Conservation (phyloP, 495 filamentous ascomycete species). For the Hyaloscypha hepaticicola region DNA sequence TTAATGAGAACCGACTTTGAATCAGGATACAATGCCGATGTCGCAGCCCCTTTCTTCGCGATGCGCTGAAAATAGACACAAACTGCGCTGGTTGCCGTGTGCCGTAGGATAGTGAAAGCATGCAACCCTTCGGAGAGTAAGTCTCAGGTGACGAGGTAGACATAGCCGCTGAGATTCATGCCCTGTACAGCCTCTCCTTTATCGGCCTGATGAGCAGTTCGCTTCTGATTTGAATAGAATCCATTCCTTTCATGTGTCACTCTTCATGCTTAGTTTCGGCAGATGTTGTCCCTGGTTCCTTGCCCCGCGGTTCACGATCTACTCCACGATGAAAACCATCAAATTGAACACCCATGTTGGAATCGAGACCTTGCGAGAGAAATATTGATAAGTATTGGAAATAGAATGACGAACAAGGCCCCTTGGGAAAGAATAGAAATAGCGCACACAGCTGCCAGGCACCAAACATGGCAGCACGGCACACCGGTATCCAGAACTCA, state of each 20-base stretch:
- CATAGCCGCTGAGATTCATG: background rate
- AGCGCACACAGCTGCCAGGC: too few species aligned
- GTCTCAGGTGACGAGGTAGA: background rate
- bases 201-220: background rate
- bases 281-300: too few species aligned
- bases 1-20: background rate
- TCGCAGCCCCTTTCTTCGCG: background rate
- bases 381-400: too few species aligned
- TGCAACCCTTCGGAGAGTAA: background rate
- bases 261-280: background rate
- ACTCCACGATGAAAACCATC: too few species aligned
- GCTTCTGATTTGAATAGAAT: background rate
- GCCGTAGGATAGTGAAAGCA: background rate
- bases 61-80: constrained; percentile 1
- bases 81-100: background rate
- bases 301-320: too few species aligned
- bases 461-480: too few species aligned
- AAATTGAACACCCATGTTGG: too few species aligned
- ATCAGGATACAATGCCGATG: background rate
- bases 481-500: too few species aligned
- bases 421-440: too few species aligned
- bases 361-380: too few species aligned
- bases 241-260: too few species aligned
- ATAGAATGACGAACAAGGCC: too few species aligned
- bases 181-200: background rate